Base-by-base conservation (phyloP, 495 filamentous ascomycete species). In the Talaromyces proteolyticus region DNA sequence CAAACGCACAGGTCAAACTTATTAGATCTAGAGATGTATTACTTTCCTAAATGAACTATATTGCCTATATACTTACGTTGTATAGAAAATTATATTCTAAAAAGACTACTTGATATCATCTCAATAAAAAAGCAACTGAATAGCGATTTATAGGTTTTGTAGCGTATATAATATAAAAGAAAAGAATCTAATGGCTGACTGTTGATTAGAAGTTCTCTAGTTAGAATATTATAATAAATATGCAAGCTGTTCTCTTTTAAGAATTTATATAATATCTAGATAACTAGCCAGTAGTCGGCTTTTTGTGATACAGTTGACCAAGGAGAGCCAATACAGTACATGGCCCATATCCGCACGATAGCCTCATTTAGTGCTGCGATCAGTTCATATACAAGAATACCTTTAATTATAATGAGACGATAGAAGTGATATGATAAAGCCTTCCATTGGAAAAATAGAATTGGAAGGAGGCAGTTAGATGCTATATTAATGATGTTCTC, bases 121-220 rank as follows among this genome's bases (percentile, higher is more conserved):
- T 69, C 61, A 2, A 70, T 6, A 1, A 52, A 16, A 2, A 51
- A 44, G 34, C 69, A 57, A 53, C 65, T 49, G 73, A 81, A 67
- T 58, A 79, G 47, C 59, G 18, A 24, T 50, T 26, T 21, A 62
- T 68, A 60, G 6, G 55, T 53, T 53, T 66, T 41, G 71, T 80
- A 65, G 0, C 12, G 16, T 37, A 70, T 64, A 51, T 75, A 85
- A 4, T 69, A 50, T 4, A 22, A 14, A 0, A 80, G 80, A 0
- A 82, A 66, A 16, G 74, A 68, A 14, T 66, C 61, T 8, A 84
- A 51, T 0, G 79, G 81, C 1, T 58, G 53, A 1, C 78, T 79
- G 50, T 84, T 68, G 12, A 86, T 68, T 18, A 85, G 70, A 2
- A 87, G 66, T 25, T 72, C 62, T 0, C 79, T 79, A 2, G 67